Base-by-base conservation (phyloP, 306 rosid species). In the Potentilla sterilis region DNA sequence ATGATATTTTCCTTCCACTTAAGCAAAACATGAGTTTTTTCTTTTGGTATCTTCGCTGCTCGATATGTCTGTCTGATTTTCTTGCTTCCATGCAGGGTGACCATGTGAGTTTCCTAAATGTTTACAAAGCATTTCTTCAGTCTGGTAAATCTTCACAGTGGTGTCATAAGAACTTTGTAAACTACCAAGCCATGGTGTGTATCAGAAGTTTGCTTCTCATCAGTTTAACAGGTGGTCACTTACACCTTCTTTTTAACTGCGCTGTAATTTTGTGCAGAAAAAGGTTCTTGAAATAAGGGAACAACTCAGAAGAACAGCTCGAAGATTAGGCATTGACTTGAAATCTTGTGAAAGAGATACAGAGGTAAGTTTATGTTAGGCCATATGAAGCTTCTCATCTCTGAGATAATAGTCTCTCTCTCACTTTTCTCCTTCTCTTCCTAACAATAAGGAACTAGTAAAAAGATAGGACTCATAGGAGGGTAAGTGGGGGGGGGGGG, bases 161-260 rank as follows among this genome's bases (percentile, higher is more conserved):
- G 98, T 91, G 98, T 79, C 91, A 94, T 80, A 94, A 82, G 87
- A 90, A 94, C 87, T 86, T 66, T 66, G 77, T 94, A 76, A 94
- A 94, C 87, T 94, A 91, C 84, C 97, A 91, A 15, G 93, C 97
- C 72, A 94, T 94, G 98, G 98, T 94, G 74, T 12, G 97, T 84
- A 73, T 72, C 49, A 38, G 52, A 21, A 72, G 9, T 70, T 48
- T 18, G 51, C 49, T 72, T 28, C 22, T 54, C 12, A 72, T 55
- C 38, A 21, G 18, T 54, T 54, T 55, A 7, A 38, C 40, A 55
- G 38, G 52, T 41, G 7, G 66, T 40, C 51, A 14, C 34, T 21
- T 55, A 22, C 38, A n/a, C 28, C 40, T 19, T 38, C 19, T 19
- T 54, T 38, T 21, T 6, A 55, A 54, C 24, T 22, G 21, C 37